These are phyloP conservation scores for Papiliotrema terrestris DNA, from an alignment of 1,284 basidiomycete species.

Conservation along the genomic window DNA sequence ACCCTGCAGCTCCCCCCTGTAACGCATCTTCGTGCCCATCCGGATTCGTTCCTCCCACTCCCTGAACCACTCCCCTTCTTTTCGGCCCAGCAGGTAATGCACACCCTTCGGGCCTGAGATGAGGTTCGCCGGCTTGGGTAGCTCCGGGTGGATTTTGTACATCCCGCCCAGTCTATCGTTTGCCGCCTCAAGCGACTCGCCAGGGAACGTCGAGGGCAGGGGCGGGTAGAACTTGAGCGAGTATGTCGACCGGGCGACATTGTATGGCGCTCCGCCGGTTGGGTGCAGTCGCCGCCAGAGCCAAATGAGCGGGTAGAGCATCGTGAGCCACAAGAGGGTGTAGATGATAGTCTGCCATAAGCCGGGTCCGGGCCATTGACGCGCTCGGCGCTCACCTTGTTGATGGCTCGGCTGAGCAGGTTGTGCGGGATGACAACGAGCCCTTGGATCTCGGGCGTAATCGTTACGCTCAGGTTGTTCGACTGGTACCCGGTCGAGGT, in stretches of 20 bases:
- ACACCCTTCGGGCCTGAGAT: slow-evolving; percentile 39
- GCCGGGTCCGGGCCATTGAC: background rate
- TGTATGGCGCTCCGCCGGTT: slow-evolving; percentile 27
- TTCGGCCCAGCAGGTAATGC: slow-evolving; percentile 54
- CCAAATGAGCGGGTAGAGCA: slow-evolving; percentile 71
- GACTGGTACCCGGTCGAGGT: slow-evolving; percentile 57
- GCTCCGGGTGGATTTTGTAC: slow-evolving; percentile 38
- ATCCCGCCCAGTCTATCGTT: slow-evolving; percentile 26
- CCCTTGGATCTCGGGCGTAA: slow-evolving; percentile 51
- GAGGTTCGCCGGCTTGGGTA: slow-evolving; percentile 25
- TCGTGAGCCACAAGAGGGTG: slow-evolving; percentile 59
- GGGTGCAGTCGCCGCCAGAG: slow-evolving; percentile 51
- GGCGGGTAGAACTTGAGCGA: slow-evolving; percentile 39
- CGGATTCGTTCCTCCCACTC: slow-evolving; percentile 67
- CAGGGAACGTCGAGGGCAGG: slow-evolving; percentile 35
- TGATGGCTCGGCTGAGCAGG: slow-evolving; percentile 58
- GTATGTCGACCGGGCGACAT: slow-evolving; percentile 24
- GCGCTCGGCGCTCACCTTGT: slow-evolving; percentile 46
- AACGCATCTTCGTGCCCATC: slow-evolving; percentile 52
- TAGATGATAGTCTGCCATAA: slow-evolving; percentile 56
- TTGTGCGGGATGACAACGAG: slow-evolving; percentile 63
- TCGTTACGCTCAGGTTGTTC: slow-evolving; percentile 53
- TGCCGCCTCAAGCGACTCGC: slow-evolving; percentile 29
- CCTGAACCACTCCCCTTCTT: slow-evolving; percentile 72
- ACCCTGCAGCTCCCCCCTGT: slow-evolving; percentile 31